A percentile compares a stretch with the other conserved stretches of the same genome.
Conservation (phyloP, 768 basidiomycete genomes). For the Trametes elegans region DNA sequence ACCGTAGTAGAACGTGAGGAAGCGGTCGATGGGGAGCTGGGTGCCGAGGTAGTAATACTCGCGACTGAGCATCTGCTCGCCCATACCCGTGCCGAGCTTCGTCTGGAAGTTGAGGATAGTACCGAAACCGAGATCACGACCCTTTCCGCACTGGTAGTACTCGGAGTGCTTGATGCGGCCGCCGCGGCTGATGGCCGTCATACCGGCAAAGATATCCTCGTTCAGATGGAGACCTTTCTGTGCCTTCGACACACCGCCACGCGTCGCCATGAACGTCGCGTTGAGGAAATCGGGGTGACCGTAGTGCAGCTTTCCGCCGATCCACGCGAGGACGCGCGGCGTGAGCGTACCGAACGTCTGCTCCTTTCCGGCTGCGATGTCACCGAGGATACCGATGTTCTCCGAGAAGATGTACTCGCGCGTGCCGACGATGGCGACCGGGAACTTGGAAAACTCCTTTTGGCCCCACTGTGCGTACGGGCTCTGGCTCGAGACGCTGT, state of each 20-base stretch:
- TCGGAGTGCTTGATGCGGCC: slow-evolving; percentile 99
- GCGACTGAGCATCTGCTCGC: slow-evolving; percentile 98
- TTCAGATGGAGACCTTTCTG: slow-evolving; percentile 98
- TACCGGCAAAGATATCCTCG: slow-evolving; percentile 99
- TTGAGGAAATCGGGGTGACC: slow-evolving; percentile 99
- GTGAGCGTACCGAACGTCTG: slow-evolving; percentile 99
- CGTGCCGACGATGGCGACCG: slow-evolving; percentile 97
- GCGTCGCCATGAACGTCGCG: slow-evolving; percentile 96
- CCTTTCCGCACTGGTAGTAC: slow-evolving; percentile 99
- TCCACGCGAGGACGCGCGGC: slow-evolving; percentile 92
- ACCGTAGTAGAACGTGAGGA: slow-evolving; percentile 99
- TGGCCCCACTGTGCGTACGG: slow-evolving; percentile 97
- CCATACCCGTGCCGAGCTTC: slow-evolving; percentile 99
- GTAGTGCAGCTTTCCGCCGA: slow-evolving; percentile 97
- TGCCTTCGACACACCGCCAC: slow-evolving; percentile 98
- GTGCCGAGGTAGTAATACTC: slow-evolving; percentile 99
- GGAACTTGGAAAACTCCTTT: slow-evolving; percentile 85
- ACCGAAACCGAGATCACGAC: slow-evolving; percentile 98
- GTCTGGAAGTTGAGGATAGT: slow-evolving; percentile 99
- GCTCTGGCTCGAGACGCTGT: slow-evolving; percentile 83
- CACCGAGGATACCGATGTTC: slow-evolving; percentile 98
- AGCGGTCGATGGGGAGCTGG: slow-evolving; percentile 95
- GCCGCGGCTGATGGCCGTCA: slow-evolving; percentile 98
- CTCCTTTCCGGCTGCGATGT: slow-evolving; percentile 99
- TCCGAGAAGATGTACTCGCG: slow-evolving; percentile 99